These are phyloP conservation scores for Plectranthus barbatus DNA, from an alignment of 257 asterid genomes.

Conservation along the genomic window DNA sequence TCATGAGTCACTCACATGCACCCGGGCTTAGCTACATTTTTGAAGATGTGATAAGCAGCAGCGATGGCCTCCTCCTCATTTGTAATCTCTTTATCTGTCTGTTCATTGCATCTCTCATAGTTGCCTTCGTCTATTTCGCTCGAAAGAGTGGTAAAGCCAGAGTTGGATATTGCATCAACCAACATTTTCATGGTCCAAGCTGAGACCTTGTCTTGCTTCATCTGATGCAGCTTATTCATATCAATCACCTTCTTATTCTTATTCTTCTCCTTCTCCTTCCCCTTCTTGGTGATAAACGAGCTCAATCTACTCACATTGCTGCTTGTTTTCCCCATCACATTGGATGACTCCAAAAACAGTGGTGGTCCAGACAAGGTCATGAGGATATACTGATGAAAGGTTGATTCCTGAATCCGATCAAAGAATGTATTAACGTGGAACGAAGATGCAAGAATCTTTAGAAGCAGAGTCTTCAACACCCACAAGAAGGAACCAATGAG, in stretches of 20 bases:
- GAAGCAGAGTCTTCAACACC: slow-evolving; percentile 63
- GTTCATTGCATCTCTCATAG: slow-evolving; percentile 33
- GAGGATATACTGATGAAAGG: slow-evolving; percentile 65
- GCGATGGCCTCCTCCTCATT: too few species aligned
- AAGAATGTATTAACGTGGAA: slow-evolving; percentile 75
- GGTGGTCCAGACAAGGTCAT: slow-evolving; percentile 63
- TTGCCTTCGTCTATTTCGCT: slow-evolving; percentile 43
- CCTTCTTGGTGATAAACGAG: slow-evolving; percentile 34
- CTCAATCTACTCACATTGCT: slow-evolving; percentile 37
- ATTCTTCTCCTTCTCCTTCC: slow-evolving; percentile 47
- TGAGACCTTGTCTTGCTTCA: slow-evolving; percentile 85
- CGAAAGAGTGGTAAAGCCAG: slow-evolving; percentile 68
- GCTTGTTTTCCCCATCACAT: slow-evolving; percentile 8
- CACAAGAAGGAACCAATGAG: slow-evolving; percentile 68
- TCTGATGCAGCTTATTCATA: slow-evolving; percentile 56
- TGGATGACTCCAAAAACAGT: slow-evolving; percentile 48
- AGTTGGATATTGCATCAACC: slow-evolving; percentile 57
- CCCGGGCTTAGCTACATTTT: slow-evolving; percentile 57
- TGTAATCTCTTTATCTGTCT: slow-evolving; percentile 63
- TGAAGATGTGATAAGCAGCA: slow-evolving; percentile 64
- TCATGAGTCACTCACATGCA: slow-evolving; percentile 39
- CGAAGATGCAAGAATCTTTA: slow-evolving; percentile 72
- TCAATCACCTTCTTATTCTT: slow-evolving; percentile 41
- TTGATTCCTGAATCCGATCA: slow-evolving; percentile 73
- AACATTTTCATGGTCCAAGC: slow-evolving; percentile 90